Base-by-base conservation (phyloP, 257 asterid genomes). In the Cynanchum wilfordii region DNA sequence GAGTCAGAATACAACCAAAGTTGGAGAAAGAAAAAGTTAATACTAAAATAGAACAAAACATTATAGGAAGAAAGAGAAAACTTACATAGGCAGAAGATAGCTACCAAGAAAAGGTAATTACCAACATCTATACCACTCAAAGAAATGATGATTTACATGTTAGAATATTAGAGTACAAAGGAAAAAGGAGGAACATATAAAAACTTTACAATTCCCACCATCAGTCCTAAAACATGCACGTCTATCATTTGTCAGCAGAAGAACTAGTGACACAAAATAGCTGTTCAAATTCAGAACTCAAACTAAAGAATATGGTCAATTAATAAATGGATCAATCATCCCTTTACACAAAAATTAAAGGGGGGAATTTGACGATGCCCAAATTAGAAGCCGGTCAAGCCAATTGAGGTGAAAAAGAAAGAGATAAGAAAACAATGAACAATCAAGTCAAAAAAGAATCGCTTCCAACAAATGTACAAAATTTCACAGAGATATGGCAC, bases 331-430 rank as follows among this genome's bases (percentile, higher is more conserved):
- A 89, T 82, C 78, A 81, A 89, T 77, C 89, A 88, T 87, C 97
- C 96, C 97, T 92, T 89, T 87, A 88, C 96, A 87, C 90, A 88
- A 92, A 89, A 91, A 92, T 75, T 79, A 89, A 85, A 85, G 93
- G 91, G 90, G 80, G 69, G 33, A 78, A 82, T 85, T 54, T 84
- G 82, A 86, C 71, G 84, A 85, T 83, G 89, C 90, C 92, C 81
- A 77, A 77, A 83, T 83, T 79, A 82, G 82, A 66, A 82, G 84
- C 89, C 89, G 72, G 78, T 42, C 36, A 10, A 84, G 86, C 75
- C 89, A 81, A 84, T 78, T 74, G 68, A 68, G 67, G 67, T 13
- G 24, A 42, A 68, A 73, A 64, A 49, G 79, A 66, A 55, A 54
- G 66, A 55, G 68, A 68, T 40, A 64, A 74, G 79, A 66, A 69